These are phyloP conservation scores for Irpex sp. DNA, from an alignment of 1,284 basidiomycete genomes.

Conservation along the genomic window DNA sequence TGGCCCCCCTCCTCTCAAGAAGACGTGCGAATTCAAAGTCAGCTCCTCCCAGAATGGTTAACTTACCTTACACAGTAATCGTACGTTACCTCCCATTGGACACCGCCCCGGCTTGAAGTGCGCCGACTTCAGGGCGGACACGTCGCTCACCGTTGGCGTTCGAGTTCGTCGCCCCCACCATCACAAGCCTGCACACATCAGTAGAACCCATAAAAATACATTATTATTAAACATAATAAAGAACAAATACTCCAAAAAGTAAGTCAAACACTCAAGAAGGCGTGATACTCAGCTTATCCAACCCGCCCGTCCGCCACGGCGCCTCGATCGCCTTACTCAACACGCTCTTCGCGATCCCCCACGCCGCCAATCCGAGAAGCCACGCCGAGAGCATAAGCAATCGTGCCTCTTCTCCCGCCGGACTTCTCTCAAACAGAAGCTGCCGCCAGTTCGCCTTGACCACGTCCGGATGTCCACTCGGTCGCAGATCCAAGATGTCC, in stretches of 20 bases:
- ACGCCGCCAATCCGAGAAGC: constrained; percentile 49
- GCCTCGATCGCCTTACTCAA: neutral
- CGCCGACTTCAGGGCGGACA: too few species aligned
- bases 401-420: constrained; percentile 65
- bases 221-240: neutral
- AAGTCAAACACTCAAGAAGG: neutral
- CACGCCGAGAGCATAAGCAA: constrained; percentile 51
- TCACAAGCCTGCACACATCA: too few species aligned
- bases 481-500: constrained; percentile 45
- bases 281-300: neutral
- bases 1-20: too few species aligned
- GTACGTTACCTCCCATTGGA: neutral
- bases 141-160: too few species aligned
- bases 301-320: neutral
- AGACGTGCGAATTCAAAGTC: neutral
- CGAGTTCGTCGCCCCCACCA: too few species aligned
- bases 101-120: too few species aligned
- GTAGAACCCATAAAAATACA: neutral
- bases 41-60: neutral
- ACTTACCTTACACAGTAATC: neutral
- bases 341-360: constrained; percentile 38
- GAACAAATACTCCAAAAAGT: neutral
- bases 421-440: constrained; percentile 49
- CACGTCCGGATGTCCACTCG: constrained; percentile 33
- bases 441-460: constrained; percentile 28